Conservation (phyloP, 225 moss, liverwort and hornwort genomes). For the Lunularia cruciata region DNA sequence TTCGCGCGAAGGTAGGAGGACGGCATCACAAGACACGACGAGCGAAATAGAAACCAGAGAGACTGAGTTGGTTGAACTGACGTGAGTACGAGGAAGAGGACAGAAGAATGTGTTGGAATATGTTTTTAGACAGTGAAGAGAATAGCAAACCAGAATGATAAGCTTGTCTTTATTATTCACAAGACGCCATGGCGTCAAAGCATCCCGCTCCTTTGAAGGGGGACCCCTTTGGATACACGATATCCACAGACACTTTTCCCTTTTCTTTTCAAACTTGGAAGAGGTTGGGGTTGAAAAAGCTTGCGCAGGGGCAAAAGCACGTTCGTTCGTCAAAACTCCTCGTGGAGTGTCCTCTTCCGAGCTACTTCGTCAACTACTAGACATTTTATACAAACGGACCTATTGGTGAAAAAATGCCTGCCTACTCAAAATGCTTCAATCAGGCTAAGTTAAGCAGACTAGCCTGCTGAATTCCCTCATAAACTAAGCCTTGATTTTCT, state of each 20-base stretch:
- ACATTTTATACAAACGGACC: constrained; percentile 41
- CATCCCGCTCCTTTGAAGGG: constrained; percentile 39
- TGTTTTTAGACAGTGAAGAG: not conserved
- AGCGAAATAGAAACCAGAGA: not conserved
- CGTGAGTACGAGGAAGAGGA: not conserved
- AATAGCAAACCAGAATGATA: constrained; percentile 31
- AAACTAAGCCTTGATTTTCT: constrained; percentile 14
- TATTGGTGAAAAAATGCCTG: constrained; percentile 39
- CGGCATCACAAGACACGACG: not conserved
- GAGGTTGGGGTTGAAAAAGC: constrained; percentile 18
- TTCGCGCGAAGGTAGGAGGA: not conserved
- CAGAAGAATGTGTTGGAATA: not conserved
- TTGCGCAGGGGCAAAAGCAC: constrained; percentile 26
- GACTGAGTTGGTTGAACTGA: not conserved
- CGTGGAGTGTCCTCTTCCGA: constrained; percentile 28
- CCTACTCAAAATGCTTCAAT: constrained; percentile 37
- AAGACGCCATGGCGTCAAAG: constrained; percentile 43
- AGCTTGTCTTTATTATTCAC: constrained; percentile 53
- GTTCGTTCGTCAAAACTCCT: constrained; percentile 29
- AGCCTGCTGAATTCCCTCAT: constrained; percentile 23
- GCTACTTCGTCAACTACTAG: constrained; percentile 31
- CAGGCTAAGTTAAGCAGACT: constrained; percentile 29
- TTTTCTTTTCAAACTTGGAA: constrained; percentile 30
- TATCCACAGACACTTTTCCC: constrained; percentile 20
- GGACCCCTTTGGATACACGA: constrained; percentile 24